Base-by-base conservation (phyloP, 163 green algal genomes). In the Chloromonas sp. region DNA sequence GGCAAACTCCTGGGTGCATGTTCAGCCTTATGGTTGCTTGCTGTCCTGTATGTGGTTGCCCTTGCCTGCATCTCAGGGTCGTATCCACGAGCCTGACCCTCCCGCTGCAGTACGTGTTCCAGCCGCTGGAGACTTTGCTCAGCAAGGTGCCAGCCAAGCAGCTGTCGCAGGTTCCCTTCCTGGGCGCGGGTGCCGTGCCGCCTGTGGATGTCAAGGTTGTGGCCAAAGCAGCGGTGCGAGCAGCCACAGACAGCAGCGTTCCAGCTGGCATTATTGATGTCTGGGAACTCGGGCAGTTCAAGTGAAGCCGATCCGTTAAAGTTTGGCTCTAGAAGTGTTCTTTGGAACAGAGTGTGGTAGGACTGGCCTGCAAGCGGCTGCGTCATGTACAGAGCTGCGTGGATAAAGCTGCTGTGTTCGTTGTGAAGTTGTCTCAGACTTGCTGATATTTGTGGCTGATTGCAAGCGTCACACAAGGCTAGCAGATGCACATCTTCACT, bases 211-310 rank as follows among this genome's bases (percentile, higher is more conserved):
- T 95, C 8, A 66, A 93, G 8, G 86, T 91, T 11, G 91, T 98
- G 81, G 95, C 90, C 15, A 92, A 92, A 61, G 95, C 93, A 14
- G 94, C 95, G 3, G 94, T 97, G 36, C 84, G 85, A 3, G 96
- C 95, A 14, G 94, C 92, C 58, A 95, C 93, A 36, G 95, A 98
- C 84, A 78, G 88, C 2, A 76, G 84, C 0, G 91, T 98, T 5
- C 87, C 93, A 0, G 79, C 80, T 0, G 95, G 94, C 8, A 77
- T 94, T 1, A 95, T 98, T 79, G 94, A 79, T 36, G 71, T 79
- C 13, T 79, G 71, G 71, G 71, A 79, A 3, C 11, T 79, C 2
- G 13, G 2, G 58, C 5, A 79, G 71, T 79, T 59, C 14, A 79
- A 79, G 71, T 79, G 14, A 79, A 74, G 66, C 66, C 11, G 66